Evolutionary conservation across 345 rosid genomes (phyloP), one percentile per base, ranked within the genome.

Genomic region (Ceriops decandra): DNA sequence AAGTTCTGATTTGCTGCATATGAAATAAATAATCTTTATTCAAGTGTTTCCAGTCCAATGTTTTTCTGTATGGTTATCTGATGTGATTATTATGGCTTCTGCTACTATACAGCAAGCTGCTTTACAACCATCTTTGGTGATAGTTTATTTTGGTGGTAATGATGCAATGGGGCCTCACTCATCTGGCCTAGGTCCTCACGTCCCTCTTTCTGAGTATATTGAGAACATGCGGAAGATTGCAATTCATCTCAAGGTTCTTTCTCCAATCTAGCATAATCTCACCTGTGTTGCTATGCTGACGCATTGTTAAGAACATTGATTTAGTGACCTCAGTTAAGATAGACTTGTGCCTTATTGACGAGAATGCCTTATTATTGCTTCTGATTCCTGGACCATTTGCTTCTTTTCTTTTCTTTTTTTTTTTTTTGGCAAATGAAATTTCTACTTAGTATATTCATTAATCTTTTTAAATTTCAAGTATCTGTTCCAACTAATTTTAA

Each of bases 161-260:
- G 98, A 92, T 72, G 92, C 99, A 7, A 90, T 95, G 95, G 96
- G 95, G 21, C 80, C 99, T 82, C 98, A 95, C 77, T 57, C 97
- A 53, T 87, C 96, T 76, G 96, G 95, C 72, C 79, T 92, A 15
- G 99, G 99, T 58, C 97, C 98, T 64, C 98, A 95, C 61, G 97
- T 95, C 0, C 97, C 95, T 2, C 90, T 95, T 66, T 42, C 80
- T 57, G 89, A 90, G 65, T 95, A 87, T 63, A 66, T 90, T 22
- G 89, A 90, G 31, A 90, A 95, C 83, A 90, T 90, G 97, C 82
- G 82, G 73, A 87, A 83, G 77, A 92, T 92, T 63, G 90, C 81
- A 38, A 60, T 76, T 73, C 96, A 90, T 81, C 85, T 95, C 57
- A 82, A 87, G 98, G 97, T 95, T 72, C 32, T 78, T 62, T 72